A percentile compares a stretch with the other conserved stretches of the same genome.
phyloP scores from a whole-genome alignment of 257 asterid species.

The Fraxinus americana region DNA sequence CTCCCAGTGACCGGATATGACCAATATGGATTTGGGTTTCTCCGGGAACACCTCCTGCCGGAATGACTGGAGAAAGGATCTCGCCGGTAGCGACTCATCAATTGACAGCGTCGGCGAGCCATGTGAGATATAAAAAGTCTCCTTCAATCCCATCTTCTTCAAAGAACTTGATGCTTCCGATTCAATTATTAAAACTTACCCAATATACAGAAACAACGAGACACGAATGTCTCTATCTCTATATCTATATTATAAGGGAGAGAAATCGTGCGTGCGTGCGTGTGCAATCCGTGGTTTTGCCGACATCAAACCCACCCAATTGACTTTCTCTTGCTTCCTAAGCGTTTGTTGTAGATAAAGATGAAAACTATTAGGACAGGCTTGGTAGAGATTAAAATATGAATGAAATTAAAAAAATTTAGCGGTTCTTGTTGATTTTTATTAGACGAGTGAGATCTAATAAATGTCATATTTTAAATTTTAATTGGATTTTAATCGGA shows the following conservation, averaged over 20 bases:
- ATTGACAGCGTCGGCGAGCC: constrained; percentile 65
- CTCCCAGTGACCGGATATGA: constrained; percentile 64
- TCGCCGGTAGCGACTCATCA: constrained; percentile 60
- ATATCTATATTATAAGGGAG: not conserved
- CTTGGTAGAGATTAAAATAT: too few species aligned
- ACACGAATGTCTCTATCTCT: not conserved
- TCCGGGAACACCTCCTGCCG: constrained; percentile 30
- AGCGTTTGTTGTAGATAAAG: too few species aligned
- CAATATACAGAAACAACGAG: not conserved
- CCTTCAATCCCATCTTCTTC: constrained; percentile 23
- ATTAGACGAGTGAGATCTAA: too few species aligned
- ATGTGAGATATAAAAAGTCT: constrained; percentile 60
- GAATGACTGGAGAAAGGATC: constrained; percentile 53
- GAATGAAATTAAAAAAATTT: too few species aligned
- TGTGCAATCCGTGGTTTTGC: too few species aligned
- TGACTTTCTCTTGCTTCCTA: not conserved
- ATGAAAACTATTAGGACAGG: too few species aligned
- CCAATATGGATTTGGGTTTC: constrained; percentile 47
- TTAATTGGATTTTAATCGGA: too few species aligned
- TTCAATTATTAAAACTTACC: not conserved
- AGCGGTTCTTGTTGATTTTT: too few species aligned
- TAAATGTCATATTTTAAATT: too few species aligned
- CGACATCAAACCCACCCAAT: not conserved
- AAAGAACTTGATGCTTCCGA: not conserved
- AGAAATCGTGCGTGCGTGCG: not conserved